Conservation (phyloP, 441 rosid genomes). For the Pelargonium cotyledonis region DNA sequence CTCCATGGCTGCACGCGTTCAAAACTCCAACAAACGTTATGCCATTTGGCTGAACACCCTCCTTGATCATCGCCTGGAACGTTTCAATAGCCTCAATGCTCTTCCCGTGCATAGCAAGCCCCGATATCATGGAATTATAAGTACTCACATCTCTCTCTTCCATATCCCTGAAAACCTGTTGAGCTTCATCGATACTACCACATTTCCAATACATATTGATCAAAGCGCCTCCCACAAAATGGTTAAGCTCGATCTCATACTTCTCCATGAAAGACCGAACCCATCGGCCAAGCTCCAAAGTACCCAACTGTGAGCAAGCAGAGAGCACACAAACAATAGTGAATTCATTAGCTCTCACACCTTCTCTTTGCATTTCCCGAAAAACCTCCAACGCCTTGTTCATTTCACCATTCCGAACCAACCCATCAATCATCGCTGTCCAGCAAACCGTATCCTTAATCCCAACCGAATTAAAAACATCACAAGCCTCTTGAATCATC, state of each 20-base stretch:
- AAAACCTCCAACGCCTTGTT: constrained; percentile 42
- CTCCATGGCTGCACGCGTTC: constrained; percentile 50
- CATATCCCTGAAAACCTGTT: constrained; percentile 28
- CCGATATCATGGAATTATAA: constrained; percentile 40
- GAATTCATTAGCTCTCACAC: constrained; percentile 33
- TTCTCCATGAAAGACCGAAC: constrained; percentile 33
- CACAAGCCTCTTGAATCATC: constrained; percentile 32
- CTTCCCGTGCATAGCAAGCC: constrained; percentile 46
- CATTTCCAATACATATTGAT: constrained; percentile 42
- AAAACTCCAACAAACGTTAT: constrained; percentile 43
- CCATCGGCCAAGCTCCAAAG: constrained; percentile 48
- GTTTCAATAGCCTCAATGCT: constrained; percentile 33
- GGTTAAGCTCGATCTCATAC: constrained; percentile 27
- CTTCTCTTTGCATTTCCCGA: constrained; percentile 36
- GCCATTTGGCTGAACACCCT: constrained; percentile 32
- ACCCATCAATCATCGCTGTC: constrained; percentile 52
- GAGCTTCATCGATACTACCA: constrained; percentile 40
- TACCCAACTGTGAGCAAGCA: constrained; percentile 42
- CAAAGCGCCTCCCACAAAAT: constrained; percentile 39
- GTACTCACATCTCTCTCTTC: constrained; percentile 33
- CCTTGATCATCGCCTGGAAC: constrained; percentile 32
- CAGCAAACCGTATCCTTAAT: constrained; percentile 53
- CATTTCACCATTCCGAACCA: constrained; percentile 37
- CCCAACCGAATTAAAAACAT: constrained; percentile 32
- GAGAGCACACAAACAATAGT: constrained; percentile 43